Base-by-base conservation (phyloP, 2,329 filamentous ascomycete species). In the Penicillium sp. region DNA sequence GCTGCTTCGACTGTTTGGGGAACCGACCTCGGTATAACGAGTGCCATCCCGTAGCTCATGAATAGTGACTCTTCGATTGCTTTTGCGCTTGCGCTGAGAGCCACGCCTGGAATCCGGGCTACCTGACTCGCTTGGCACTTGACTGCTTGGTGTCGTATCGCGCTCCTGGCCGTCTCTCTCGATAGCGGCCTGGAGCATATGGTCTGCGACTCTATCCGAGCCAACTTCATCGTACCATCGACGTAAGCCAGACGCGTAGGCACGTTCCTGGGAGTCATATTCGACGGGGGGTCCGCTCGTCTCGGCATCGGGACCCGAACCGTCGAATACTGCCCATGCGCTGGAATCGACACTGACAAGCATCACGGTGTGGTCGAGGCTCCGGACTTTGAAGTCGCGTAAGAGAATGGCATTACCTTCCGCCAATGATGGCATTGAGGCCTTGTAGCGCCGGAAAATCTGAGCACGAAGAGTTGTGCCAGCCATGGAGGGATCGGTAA, bases 301-400 rank as follows among this genome's bases (percentile, higher is more conserved):
- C 45, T 69, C 64, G 11, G 68, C 64, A 22, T 72, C 63, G 11
- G 66, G 63, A n/a, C 54, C 39, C 11, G 61, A 61, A 38, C 61
- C 61, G 37, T 66, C 59, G 60, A 80, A 79, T 5, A 80, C 75
- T 10, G 74, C 77, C 79, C 79, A 81, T 11, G 77, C 72, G 55
- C 78, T 79, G 16, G 69, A 69, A 13, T 75, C 69, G 3, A 66
- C 68, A 60, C 75, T 79, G 47, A 76, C 60, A 3, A 81, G 68
- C 56, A 72, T 72, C 50, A 77, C 65, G 7, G 69, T 71, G 58
- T 74, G 71, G 14, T 76, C 68, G 47, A 72, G 66, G 55, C 68
- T 76, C 39, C 74, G 70, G 9, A 80, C 75, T 56, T 75, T 74
- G 63, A 81, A 78, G 55, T 79, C 72, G 14, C 78, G 72, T 9